These are phyloP conservation scores for Neofusicoccum cordaticola DNA, from an alignment of 2,329 filamentous ascomycete genomes.

Conservation along the genomic window DNA sequence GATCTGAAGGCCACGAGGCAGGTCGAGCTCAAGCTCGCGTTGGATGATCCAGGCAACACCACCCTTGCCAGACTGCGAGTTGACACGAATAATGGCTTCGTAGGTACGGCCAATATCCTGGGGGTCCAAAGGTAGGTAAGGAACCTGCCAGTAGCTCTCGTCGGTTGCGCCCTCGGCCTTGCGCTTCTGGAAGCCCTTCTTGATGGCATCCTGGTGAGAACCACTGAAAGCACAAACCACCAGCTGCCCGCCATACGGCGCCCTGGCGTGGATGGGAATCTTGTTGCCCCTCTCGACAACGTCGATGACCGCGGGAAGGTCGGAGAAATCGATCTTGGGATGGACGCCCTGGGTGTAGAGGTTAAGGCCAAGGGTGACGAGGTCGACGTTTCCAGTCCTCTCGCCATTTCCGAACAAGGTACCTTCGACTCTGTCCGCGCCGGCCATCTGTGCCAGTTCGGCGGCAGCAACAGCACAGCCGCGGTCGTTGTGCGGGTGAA, in stretches of 20 bases:
- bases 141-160: conserved; percentile 76
- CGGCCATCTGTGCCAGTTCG: conserved; percentile 93
- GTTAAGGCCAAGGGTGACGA: conserved; percentile 89
- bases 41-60: conserved; percentile 93
- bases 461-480: conserved; percentile 87
- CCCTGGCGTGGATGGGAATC: conserved; percentile 85
- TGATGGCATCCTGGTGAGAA: conserved; percentile 93
- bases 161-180: conserved; percentile 57
- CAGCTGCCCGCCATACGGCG: conserved; percentile 85
- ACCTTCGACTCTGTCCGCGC: conserved; percentile 89
- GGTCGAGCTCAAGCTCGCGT: conserved; percentile 82
- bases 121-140: conserved; percentile 90
- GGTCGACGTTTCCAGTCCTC: conserved; percentile 90
- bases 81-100: conserved; percentile 96
- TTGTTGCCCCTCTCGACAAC: conserved; percentile 91
- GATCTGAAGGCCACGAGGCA: conserved; percentile 87
- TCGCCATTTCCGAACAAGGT: conserved; percentile 95
- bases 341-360: conserved; percentile 90
- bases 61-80: conserved; percentile 93
- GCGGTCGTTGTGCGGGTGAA: conserved; percentile 93
- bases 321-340: conserved; percentile 85
- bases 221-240: conserved; percentile 93
- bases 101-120: conserved; percentile 94
- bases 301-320: conserved; percentile 81
- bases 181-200: conserved; percentile 76